phyloP scores from a whole-genome alignment of 768 basidiomycete species.

The Tephrocybe sp. region DNA sequence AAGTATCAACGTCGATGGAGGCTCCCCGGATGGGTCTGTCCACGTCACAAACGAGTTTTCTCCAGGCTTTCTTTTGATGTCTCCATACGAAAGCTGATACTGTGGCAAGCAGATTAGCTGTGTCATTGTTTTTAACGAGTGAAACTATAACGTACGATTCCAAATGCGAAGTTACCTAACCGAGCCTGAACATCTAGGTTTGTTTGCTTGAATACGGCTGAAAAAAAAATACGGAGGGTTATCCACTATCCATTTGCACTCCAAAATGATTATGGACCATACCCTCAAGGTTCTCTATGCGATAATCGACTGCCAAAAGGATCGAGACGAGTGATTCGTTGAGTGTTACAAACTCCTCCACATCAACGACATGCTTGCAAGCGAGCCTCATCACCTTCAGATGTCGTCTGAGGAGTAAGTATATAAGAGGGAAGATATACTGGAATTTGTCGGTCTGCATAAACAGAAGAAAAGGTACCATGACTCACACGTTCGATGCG shows the following conservation, averaged over 20 bases:
- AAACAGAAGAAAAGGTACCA: background rate
- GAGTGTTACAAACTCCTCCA: slow-evolving; percentile 28
- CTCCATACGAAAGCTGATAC: slow-evolving; percentile 34
- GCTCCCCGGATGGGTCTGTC: slow-evolving; percentile 22
- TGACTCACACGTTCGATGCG: slow-evolving; percentile 34
- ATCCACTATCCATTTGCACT: no score
- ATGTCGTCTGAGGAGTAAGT: slow-evolving; percentile 33
- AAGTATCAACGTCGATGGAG: slow-evolving; percentile 12
- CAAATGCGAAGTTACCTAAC: slow-evolving; percentile 38
- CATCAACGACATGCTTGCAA: slow-evolving; percentile 34
- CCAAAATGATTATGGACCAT: background rate
- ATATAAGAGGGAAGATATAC: slow-evolving; percentile 36
- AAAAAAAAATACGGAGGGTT: background rate
- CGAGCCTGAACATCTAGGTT: slow-evolving; percentile 31
- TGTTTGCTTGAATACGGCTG: slow-evolving; percentile 37
- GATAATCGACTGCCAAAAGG: slow-evolving; percentile 28
- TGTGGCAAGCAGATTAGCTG: slow-evolving; percentile 2
- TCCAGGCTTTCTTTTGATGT: slow-evolving; percentile 28
- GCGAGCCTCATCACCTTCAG: slow-evolving; percentile 30
- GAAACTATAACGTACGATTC: slow-evolving; percentile 25
- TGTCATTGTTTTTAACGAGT: background rate
- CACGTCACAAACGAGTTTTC: slow-evolving; percentile 31
- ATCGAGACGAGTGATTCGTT: slow-evolving; percentile 32
- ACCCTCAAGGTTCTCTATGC: slow-evolving; percentile 35
- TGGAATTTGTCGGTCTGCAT: slow-evolving; percentile 12